These are phyloP conservation scores for Artomyces pyxidatus DNA, from an alignment of 768 basidiomycete species.

Conservation along the genomic window DNA sequence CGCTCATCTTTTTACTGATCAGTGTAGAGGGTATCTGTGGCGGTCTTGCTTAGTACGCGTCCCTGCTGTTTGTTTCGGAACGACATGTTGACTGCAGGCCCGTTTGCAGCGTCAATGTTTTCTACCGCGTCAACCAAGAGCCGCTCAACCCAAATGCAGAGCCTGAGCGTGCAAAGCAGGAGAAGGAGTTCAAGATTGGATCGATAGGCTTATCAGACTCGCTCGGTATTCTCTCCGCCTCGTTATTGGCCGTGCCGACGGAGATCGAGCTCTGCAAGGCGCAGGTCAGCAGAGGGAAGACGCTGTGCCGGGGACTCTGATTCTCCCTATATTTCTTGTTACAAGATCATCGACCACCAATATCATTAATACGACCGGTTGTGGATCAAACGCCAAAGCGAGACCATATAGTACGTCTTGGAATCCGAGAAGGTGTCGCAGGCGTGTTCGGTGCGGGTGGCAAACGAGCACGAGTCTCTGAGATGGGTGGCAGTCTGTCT, in stretches of 20 bases:
- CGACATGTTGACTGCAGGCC: too few relatives aligned
- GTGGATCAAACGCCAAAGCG: not conserved
- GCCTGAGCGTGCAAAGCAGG: slow-evolving; percentile 57
- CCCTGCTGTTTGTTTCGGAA: slow-evolving; percentile 1
- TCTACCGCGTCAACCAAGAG: slow-evolving; percentile 77
- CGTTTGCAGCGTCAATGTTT: slow-evolving; percentile 86
- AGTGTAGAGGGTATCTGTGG: slow-evolving; percentile 89
- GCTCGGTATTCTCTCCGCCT: slow-evolving; percentile 56
- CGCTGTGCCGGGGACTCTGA: slow-evolving; percentile 58
- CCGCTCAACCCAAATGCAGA: slow-evolving; percentile 38
- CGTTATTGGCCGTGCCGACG: slow-evolving; percentile 60
- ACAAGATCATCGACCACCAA: too few relatives aligned
- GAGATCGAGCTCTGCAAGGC: slow-evolving; percentile 70
- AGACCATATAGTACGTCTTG: not conserved
- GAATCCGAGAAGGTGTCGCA: too few relatives aligned
- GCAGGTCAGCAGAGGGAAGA: slow-evolving; percentile 64
- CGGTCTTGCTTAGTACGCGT: slow-evolving; percentile 82
- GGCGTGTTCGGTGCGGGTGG: too few relatives aligned
- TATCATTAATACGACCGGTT: too few relatives aligned
- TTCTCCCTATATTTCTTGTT: too few relatives aligned
- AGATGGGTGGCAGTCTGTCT: too few relatives aligned
- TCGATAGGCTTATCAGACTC: slow-evolving; percentile 84
- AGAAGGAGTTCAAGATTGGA: slow-evolving; percentile 85
- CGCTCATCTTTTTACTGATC: slow-evolving; percentile 67
- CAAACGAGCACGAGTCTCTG: too few relatives aligned